phyloP scores from a whole-genome alignment of 495 filamentous ascomycete genomes.

The Hypomontagnella submonticulosa region DNA sequence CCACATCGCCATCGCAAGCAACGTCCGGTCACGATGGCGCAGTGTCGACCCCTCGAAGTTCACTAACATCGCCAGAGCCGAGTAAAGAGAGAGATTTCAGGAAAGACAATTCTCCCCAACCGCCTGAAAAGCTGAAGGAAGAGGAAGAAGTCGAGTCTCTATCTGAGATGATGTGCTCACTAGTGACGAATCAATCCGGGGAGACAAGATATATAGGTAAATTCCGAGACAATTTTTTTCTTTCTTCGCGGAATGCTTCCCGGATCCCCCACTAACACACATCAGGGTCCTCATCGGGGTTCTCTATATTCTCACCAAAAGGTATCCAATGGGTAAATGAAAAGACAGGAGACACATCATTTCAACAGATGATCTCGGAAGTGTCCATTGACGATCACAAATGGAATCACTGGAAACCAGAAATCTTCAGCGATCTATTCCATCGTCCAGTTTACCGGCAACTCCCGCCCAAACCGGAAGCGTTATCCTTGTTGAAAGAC shows the following conservation, averaged over 20 bases:
- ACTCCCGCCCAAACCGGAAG: slow-evolving; percentile 83
- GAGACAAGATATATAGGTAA: slow-evolving; percentile 97
- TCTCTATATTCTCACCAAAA: slow-evolving; percentile 97
- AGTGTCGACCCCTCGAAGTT: slow-evolving; percentile 67
- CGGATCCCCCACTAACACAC: slow-evolving; percentile 38
- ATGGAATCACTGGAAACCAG: slow-evolving; percentile 96
- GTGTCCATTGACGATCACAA: slow-evolving; percentile 86
- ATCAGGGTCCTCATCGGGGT: slow-evolving; percentile 92
- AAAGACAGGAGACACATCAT: slow-evolving; percentile 93
- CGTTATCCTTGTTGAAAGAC: slow-evolving; percentile 84
- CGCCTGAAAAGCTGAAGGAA: slow-evolving; percentile 48
- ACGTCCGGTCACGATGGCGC: slow-evolving; percentile 58
- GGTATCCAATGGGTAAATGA: slow-evolving; percentile 99
- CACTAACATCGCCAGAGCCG: slow-evolving; percentile 70
- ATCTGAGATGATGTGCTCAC: slow-evolving; percentile 98
- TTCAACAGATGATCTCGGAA: slow-evolving; percentile 93
- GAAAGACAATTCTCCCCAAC: slow-evolving; percentile 42
- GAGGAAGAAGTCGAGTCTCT: slow-evolving; percentile 85
- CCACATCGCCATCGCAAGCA: slow-evolving; percentile 58
- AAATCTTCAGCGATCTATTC: slow-evolving; percentile 95
- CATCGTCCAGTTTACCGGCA: slow-evolving; percentile 82
- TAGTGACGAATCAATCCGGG: slow-evolving; percentile 97
- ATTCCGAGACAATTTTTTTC: slow-evolving; percentile 7
- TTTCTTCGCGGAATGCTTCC: slow-evolving; percentile 7
- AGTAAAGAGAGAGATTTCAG: slow-evolving; percentile 57